Base-by-base conservation (phyloP, 208 protist genomes). In the Leishmania lainsoni region DNA sequence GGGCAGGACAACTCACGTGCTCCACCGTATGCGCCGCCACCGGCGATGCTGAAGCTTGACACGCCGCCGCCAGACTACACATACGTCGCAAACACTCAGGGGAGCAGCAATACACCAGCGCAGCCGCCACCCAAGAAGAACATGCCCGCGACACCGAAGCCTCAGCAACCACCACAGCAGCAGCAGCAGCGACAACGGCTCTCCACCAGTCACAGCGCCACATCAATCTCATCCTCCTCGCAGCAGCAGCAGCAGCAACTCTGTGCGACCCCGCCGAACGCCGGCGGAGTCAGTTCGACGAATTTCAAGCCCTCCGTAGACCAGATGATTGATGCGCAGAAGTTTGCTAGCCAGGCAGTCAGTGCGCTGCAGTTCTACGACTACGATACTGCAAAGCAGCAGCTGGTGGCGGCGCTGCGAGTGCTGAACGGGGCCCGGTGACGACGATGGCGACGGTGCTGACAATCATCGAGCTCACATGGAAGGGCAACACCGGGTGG, bases 331-430 rank as follows among this genome's bases (percentile, higher is more conserved):
- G 89, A 92, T 80, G 92, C 94, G 10, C 94, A 97, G 81, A 95
- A 97, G 66, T 87, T 84, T 65, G 89, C 88, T 0, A 86, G 87
- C 48, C 87, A 94, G 56, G 93, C 91, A 26, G 91, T 97, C 9
- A 91, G 87, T 63, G 93, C 93, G 17, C 82, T 97, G 26, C 92
- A 95, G 83, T 97, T 95, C 65, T 95, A 94, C 75, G 93, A 97
- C 81, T 73, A 90, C 81, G 76, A 81, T 1, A 93, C 78, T 51
- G 93, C 93, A 6, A 73, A 80, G 48, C 83, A 87, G 74, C 80
- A 94, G 71, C 85, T 97, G 42, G n/a, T 83, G 20, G 70, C 82
- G 1, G 92, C 93, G 26, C 70, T 97, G 65, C 49, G 81, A 26
- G 54, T 87, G 16, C 73, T 96, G 51, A 86, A 92, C 59, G 79